Percentiles rank a stretch among this genome's conserved stretches.
These are phyloP conservation scores for Phytophthora chlamydospora DNA, from an alignment of 352 stramenopile genomes.

Conservation along the genomic window DNA sequence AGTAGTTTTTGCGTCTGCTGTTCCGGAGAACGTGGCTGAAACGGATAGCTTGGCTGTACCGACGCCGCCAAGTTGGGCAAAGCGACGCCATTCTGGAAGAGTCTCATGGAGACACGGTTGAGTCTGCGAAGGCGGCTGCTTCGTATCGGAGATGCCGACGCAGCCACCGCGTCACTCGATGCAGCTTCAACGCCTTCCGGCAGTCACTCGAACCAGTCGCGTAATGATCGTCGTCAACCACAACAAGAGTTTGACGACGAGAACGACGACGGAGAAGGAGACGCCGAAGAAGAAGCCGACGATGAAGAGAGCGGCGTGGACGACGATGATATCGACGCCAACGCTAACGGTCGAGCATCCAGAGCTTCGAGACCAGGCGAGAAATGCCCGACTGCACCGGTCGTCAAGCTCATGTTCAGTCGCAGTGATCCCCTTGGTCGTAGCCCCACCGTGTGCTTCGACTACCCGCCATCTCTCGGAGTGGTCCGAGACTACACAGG, in stretches of 20 bases:
- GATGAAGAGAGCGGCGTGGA: constrained; percentile 42
- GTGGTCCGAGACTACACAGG: constrained; percentile 48
- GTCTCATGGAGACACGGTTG: constrained; percentile 35
- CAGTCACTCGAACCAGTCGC: constrained; percentile 12
- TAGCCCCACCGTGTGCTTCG: constrained; percentile 86
- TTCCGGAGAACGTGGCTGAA: not conserved
- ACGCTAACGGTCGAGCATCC: not conserved
- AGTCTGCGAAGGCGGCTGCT: constrained; percentile 31
- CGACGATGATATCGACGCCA: constrained; percentile 11
- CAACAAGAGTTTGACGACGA: constrained; percentile 35
- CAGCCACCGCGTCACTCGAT: not conserved
- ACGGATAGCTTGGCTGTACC: constrained; percentile 13
- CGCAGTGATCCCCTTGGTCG: constrained; percentile 47
- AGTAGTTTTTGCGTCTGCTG: no score
- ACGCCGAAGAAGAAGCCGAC: constrained; percentile 53
- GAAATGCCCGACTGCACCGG: constrained; percentile 41
- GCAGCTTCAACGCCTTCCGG: not conserved
- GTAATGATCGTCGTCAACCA: constrained; percentile 1
- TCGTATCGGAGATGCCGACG: constrained; percentile 38
- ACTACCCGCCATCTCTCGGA: constrained; percentile 82
- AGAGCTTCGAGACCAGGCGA: constrained; percentile 25
- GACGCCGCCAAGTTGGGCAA: constrained; percentile 2
- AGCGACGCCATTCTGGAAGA: not conserved
- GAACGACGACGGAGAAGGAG: constrained; percentile 38
- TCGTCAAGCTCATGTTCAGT: constrained; percentile 67